Evolutionary conservation across 257 asterid species (phyloP), one percentile per base, ranked within the genome.

Genomic region (Craterostigma plantagineum): DNA sequence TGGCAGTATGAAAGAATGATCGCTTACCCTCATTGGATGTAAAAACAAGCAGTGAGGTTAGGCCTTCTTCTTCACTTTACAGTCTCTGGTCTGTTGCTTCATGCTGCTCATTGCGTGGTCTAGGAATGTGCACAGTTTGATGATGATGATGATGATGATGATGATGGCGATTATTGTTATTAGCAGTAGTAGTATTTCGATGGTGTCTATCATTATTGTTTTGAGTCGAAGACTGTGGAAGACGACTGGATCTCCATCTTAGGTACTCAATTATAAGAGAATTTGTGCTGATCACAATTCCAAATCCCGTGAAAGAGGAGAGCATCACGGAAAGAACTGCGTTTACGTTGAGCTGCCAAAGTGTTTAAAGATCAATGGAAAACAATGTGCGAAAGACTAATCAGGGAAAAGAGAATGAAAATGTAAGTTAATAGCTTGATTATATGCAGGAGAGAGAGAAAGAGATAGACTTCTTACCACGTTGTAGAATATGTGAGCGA

Each of bases 281-380:
- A 47, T 87, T 87, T 7, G 92, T 78, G 70, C 95, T 82, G 39
- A 87, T 82, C 11, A 92, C 91, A 18, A 87, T 79, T 14, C 97
- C 95, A 45, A 81, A 87, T 9, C 97, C 97, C 14, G 97, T 81
- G 84, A 87, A 82, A 9, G 97, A 87, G 14, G 97, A 87, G 14
- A 87, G 97, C 58, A 87, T 50, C 64, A 87, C 93, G 0, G 97
- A 73, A 7, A 87, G 79, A 33, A 87, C 60, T 10, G 92, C 73
- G 33, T 62, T 74, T 41, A 87, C 92, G 8, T 79, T 76, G 46
- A 82, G 84, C 97, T 87, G 93, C 71, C 59, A n/a, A 8, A 40
- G 45, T 8, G 8, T 11, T 43, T 14, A 15, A n/a, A 34, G 30
- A 50, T 42, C 14, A 6, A 47, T 2, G 14, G 11, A 9, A 34